These are phyloP conservation scores for Strigomonas culicis DNA, from an alignment of 208 protist genomes.

Conservation along the genomic window DNA sequence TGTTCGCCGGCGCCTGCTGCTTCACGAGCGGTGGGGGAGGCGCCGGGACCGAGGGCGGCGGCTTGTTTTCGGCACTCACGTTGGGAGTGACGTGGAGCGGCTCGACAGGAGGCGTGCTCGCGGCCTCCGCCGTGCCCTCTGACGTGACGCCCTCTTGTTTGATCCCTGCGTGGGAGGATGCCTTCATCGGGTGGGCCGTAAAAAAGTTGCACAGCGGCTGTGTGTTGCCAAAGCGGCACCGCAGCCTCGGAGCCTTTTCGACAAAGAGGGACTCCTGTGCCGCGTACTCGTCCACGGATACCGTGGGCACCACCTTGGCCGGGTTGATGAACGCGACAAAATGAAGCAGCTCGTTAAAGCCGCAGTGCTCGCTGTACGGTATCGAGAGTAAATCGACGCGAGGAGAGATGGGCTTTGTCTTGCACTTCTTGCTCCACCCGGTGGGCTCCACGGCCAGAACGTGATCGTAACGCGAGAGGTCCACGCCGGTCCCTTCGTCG, in stretches of 20 bases:
- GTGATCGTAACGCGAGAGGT: constrained; percentile 41
- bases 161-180: too few relatives aligned
- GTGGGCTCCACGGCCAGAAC: constrained; percentile 79
- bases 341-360: constrained; percentile 72
- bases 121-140: not conserved
- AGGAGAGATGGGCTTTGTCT: constrained; percentile 19
- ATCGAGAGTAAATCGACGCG: constrained; percentile 42
- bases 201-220: constrained; percentile 74
- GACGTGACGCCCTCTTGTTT: not conserved
- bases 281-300: constrained; percentile 64
- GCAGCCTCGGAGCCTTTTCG: constrained; percentile 54
- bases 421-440: constrained; percentile 61
- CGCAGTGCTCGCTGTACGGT: constrained; percentile 88
- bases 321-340: constrained; percentile 83
- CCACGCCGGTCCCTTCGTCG: constrained; percentile 33
- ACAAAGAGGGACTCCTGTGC: constrained; percentile 68
- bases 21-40: too few relatives aligned
- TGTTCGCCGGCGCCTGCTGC: too few relatives aligned
- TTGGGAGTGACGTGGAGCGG: constrained; percentile 1
- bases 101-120: not conserved
- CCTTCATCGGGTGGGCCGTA: not conserved
- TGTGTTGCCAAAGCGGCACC: constrained; percentile 36
- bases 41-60: too few relatives aligned
- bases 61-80: too few relatives aligned
- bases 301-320: constrained; percentile 56